Conservation (phyloP, 768 basidiomycete species). For the Boletus sp. region DNA sequence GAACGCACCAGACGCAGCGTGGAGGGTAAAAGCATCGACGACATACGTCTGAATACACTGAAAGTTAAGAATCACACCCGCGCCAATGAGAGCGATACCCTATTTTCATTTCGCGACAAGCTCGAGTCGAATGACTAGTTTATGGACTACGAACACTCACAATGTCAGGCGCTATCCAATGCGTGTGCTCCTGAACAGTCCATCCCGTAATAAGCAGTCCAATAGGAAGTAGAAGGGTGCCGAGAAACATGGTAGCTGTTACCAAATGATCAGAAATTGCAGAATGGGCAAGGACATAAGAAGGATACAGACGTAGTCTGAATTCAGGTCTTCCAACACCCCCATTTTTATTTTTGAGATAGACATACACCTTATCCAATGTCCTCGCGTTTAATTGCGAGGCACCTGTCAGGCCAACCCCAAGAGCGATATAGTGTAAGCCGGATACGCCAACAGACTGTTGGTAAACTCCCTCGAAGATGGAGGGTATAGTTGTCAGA, state of each 20-base stretch:
- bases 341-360: conserved; percentile 46
- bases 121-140: not conserved
- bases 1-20: conserved; percentile 23
- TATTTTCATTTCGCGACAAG: conserved; percentile 23
- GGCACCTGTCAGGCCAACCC: conserved; percentile 53
- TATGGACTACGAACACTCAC: conserved; percentile 34
- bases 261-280: conserved; percentile 9
- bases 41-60: conserved; percentile 66
- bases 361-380: conserved; percentile 55
- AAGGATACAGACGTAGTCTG: conserved; percentile 42
- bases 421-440: conserved; percentile 70
- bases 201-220: conserved; percentile 73
- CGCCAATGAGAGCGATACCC: conserved; percentile 59
- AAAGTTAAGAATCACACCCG: conserved; percentile 57
- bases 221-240: conserved; percentile 57
- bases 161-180: conserved; percentile 73
- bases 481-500: conserved; percentile 60
- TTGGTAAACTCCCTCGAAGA: conserved; percentile 55
- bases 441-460: conserved; percentile 58
- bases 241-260: conserved; percentile 58
- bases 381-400: conserved; percentile 54
- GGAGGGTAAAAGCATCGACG: conserved; percentile 62
- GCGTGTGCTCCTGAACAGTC: conserved; percentile 50
- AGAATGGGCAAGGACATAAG: not conserved
- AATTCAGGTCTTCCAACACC: conserved; percentile 57